phyloP scores from a whole-genome alignment of 75 land plant genomes.

The Chamaecyparis obtusa region DNA sequence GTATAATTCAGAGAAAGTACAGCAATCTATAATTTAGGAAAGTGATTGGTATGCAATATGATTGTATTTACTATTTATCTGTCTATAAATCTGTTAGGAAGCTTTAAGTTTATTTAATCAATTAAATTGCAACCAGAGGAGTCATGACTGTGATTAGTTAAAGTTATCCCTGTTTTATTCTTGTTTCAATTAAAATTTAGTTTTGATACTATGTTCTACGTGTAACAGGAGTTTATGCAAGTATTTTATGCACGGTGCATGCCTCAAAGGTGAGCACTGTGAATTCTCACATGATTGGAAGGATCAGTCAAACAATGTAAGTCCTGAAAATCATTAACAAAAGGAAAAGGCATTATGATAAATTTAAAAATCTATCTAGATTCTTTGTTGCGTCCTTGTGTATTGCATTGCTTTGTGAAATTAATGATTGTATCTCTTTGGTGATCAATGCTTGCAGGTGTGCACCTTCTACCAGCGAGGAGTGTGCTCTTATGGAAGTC shows the following conservation, averaged over 20 bases:
- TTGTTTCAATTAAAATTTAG: neutral
- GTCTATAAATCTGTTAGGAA: no score
- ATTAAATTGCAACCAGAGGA: neutral
- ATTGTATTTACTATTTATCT: no score
- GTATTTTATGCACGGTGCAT: slow-evolving; percentile 89
- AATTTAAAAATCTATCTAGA: neutral
- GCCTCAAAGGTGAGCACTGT: slow-evolving; percentile 86
- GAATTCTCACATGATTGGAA: slow-evolving; percentile 90
- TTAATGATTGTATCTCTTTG: neutral
- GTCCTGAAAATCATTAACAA: neutral
- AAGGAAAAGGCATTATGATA: neutral
- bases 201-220: neutral
- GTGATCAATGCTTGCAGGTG: slow-evolving; percentile 38
- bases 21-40: no score
- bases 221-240: slow-evolving; percentile 77
- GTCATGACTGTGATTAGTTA: neutral
- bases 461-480: slow-evolving; percentile 96
- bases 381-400: neutral
- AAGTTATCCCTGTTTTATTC: neutral
- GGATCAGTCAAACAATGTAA: slow-evolving; percentile 85
- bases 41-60: no score
- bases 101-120: no score
- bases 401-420: neutral
- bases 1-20: no score
- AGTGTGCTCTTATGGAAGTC: slow-evolving; percentile 82